Evolutionary conservation across 768 basidiomycete species (phyloP).

Genomic region (Tricholoma matsutake): DNA sequence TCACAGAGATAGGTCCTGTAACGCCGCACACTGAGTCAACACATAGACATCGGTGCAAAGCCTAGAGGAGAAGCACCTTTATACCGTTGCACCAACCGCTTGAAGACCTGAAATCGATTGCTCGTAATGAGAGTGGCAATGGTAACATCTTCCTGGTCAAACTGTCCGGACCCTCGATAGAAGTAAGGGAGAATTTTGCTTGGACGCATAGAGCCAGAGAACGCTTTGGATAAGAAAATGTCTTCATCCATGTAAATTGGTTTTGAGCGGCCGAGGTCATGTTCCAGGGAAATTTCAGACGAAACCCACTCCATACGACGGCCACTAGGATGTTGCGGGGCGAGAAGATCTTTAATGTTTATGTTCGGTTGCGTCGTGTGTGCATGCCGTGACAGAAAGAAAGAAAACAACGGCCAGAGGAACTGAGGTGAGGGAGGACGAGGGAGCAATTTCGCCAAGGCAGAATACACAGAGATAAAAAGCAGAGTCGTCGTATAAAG

Average conservation of each 20-base stretch:
- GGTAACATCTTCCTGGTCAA: slow-evolving; percentile 69
- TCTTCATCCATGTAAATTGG: slow-evolving; percentile 41
- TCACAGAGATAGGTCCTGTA: slow-evolving; percentile 80
- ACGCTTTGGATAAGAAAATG: slow-evolving; percentile 65
- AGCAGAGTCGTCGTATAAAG: slow-evolving; percentile 43
- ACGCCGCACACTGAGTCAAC: background rate
- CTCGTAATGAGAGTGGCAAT: slow-evolving; percentile 83
- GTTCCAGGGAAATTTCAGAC: slow-evolving; percentile 29
- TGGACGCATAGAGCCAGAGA: slow-evolving; percentile 66
- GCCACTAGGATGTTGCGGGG: slow-evolving; percentile 10
- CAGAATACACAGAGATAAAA: slow-evolving; percentile 29
- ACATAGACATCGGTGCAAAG: background rate
- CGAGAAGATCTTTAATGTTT: slow-evolving; percentile 12
- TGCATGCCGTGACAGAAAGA: background rate
- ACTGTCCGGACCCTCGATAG: slow-evolving; percentile 58
- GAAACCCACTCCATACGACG: slow-evolving; percentile 30
- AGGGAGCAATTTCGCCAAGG: slow-evolving; percentile 23
- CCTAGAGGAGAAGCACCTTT: slow-evolving; percentile 43
- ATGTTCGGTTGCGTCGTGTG: slow-evolving; percentile 4
- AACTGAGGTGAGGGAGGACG: slow-evolving; percentile 18
- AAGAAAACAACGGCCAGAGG: slow-evolving; percentile 11
- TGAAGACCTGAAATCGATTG: slow-evolving; percentile 72
- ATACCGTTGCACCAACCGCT: slow-evolving; percentile 71
- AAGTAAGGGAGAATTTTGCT: slow-evolving; percentile 80
- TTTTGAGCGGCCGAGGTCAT: slow-evolving; percentile 31